phyloP scores from a whole-genome alignment of 2,329 filamentous ascomycete genomes.

The Hymenoscyphus linearis region DNA sequence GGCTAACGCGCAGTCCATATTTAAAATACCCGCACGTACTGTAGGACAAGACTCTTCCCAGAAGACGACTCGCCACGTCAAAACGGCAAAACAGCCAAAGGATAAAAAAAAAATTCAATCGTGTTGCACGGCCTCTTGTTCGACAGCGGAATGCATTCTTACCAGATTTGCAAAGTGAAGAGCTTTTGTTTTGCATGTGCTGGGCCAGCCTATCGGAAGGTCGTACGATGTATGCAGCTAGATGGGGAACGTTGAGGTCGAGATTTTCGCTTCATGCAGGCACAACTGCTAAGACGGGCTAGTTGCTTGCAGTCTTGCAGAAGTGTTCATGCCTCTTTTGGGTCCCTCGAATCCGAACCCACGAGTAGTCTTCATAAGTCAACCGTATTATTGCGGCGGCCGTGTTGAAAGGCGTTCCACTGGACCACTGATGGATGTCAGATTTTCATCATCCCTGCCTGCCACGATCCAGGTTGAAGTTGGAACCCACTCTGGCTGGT shows the following conservation, averaged over 20 bases:
- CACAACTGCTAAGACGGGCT: not conserved
- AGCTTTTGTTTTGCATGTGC: not conserved
- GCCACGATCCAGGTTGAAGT: slow-evolving; percentile 3
- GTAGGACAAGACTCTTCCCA: not conserved
- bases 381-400: not conserved
- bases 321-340: not conserved
- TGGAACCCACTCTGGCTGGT: not conserved
- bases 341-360: not conserved
- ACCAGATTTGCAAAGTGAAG: not conserved
- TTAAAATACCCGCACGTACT: slow-evolving; percentile 1
- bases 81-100: too few relatives aligned
- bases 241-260: not conserved
- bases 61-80: not conserved
- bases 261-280: not conserved
- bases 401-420: not conserved
- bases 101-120: not conserved
- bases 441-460: slow-evolving; percentile 1
- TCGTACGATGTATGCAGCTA: not conserved
- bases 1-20: slow-evolving; percentile 3
- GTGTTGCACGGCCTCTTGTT: not conserved
- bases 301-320: slow-evolving; percentile 1
- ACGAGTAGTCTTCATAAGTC: not conserved
- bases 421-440: slow-evolving; percentile 1
- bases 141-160: not conserved
- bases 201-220: not conserved